These are phyloP conservation scores for Coniochaeta sp. DNA, from an alignment of 2,329 filamentous ascomycete species.

Conservation along the genomic window DNA sequence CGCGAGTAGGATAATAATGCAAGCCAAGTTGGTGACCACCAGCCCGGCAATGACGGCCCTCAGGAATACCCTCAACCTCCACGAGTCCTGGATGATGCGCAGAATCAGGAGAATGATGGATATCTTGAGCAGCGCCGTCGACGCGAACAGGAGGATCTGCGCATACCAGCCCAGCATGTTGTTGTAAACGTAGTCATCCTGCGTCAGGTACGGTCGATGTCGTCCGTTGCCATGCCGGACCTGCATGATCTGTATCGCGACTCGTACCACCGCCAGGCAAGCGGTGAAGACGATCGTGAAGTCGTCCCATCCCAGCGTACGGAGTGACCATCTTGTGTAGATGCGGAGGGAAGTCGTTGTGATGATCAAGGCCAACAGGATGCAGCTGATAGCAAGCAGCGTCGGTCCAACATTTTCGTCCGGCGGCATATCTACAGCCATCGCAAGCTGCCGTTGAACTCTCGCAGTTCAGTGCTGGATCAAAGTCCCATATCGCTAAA, in stretches of 20 bases:
- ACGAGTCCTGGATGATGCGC: conserved; percentile 29
- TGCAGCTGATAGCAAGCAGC: conserved; percentile 23
- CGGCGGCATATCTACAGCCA: conserved; percentile 17
- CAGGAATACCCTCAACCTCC: conserved; percentile 20
- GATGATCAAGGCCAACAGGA: conserved; percentile 23
- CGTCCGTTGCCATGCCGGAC: conserved; percentile 28
- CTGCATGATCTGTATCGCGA: conserved; percentile 24
- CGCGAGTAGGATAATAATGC: conserved; percentile 24
- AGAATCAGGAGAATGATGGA: conserved; percentile 33
- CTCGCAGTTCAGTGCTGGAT: too few relatives aligned
- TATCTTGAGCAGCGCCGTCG: conserved; percentile 31
- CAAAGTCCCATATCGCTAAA: too few relatives aligned
- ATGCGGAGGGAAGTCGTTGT: conserved; percentile 23
- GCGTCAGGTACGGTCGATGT: conserved; percentile 26
- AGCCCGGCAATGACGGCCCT: conserved; percentile 24
- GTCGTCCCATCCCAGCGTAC: conserved; percentile 28
- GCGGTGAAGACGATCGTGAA: conserved; percentile 24
- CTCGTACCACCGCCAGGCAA: conserved; percentile 22
- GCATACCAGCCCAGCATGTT: conserved; percentile 31
- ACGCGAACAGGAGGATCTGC: conserved; percentile 31
- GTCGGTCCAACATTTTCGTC: conserved; percentile 24
- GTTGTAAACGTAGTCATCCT: conserved; percentile 23
- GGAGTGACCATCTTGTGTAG: conserved; percentile 21
- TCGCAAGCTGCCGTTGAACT: neutral
- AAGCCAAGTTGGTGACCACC: conserved; percentile 22